These are phyloP conservation scores for Penicillium macrosclerotiorum DNA, from an alignment of 495 filamentous ascomycete species.

Conservation along the genomic window DNA sequence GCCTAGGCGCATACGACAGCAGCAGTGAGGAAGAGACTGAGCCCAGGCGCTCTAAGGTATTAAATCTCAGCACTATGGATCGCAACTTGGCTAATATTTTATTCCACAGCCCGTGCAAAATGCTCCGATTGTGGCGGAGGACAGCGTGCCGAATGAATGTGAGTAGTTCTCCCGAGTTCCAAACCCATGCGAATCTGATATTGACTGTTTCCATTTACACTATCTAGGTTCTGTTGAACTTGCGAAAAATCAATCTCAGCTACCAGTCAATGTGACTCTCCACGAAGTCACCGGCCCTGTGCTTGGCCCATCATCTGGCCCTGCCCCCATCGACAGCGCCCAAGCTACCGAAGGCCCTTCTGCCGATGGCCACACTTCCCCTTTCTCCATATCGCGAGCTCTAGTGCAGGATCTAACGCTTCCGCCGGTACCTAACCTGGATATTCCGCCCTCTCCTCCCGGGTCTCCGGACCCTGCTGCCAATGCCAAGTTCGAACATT, in stretches of 20 bases:
- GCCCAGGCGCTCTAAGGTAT: conserved; percentile 21
- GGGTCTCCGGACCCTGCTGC: conserved; percentile 63
- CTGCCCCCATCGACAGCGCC: conserved; percentile 29
- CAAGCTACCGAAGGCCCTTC: conserved; percentile 17
- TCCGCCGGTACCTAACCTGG: conserved; percentile 72
- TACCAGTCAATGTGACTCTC: not conserved
- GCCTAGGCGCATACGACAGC: conserved; percentile 70
- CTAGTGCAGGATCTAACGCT: conserved; percentile 79
- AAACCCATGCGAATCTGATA: conserved; percentile 10
- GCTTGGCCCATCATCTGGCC: conserved; percentile 46
- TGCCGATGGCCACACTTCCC: conserved; percentile 54
- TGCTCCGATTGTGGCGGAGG: not conserved
- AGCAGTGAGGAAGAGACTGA: conserved; percentile 71
- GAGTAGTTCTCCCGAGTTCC: not conserved
- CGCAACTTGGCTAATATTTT: not conserved
- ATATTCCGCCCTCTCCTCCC: conserved; percentile 83
- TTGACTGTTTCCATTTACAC: not conserved
- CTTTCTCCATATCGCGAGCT: conserved; percentile 64
- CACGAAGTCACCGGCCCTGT: conserved; percentile 37
- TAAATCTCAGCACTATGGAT: not conserved
- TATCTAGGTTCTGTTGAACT: not conserved
- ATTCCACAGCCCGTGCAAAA: conserved; percentile 2
- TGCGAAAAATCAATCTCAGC: not conserved
- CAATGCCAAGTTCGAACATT: conserved; percentile 76
- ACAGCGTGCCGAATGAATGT: conserved; percentile 16